Evolutionary conservation across 2,329 filamentous ascomycete genomes (phyloP).

Genomic region (Colletotrichum costaricense): DNA sequence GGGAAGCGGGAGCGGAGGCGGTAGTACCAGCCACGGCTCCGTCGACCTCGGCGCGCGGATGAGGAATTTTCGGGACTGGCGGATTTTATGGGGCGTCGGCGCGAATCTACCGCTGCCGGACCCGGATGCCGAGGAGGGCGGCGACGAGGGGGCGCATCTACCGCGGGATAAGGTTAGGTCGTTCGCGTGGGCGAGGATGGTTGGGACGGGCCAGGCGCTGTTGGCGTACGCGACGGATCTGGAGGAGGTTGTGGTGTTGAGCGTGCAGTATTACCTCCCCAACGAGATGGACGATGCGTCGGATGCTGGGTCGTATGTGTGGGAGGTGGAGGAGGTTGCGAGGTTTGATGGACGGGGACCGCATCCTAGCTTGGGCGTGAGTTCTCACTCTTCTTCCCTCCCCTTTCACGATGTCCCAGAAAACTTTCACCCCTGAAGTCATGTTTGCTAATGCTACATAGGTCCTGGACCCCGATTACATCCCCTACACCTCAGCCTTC

Average conservation of each 20-base stretch:
- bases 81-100: conserved; percentile 67
- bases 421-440: accelerated
- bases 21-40: conserved; percentile 17
- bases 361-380: conserved; percentile 45
- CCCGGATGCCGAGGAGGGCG: conserved; percentile 40
- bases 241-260: conserved; percentile 62
- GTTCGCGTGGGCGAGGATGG: conserved; percentile 64
- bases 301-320: conserved; percentile 57
- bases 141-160: conserved; percentile 36
- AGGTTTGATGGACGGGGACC: conserved; percentile 61
- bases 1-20: conserved; percentile 26
- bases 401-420: too few species aligned
- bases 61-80: conserved; percentile 61
- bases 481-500: conserved; percentile 60
- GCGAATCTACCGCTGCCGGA: conserved; percentile 62
- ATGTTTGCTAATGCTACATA: neutral
- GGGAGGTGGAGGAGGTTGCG: conserved; percentile 62
- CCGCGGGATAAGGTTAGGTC: conserved; percentile 52
- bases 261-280: conserved; percentile 52
- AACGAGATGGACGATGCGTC: conserved; percentile 60
- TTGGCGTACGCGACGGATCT: conserved; percentile 64
- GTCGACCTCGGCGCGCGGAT: conserved; percentile 45
- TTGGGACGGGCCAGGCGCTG: conserved; percentile 54
- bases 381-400: neutral
- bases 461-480: conserved; percentile 58